Percentiles rank a stretch among this genome's conserved stretches.
Conservation (phyloP, 2,329 filamentous ascomycete species). For the Ceratocystis harringtonii region DNA sequence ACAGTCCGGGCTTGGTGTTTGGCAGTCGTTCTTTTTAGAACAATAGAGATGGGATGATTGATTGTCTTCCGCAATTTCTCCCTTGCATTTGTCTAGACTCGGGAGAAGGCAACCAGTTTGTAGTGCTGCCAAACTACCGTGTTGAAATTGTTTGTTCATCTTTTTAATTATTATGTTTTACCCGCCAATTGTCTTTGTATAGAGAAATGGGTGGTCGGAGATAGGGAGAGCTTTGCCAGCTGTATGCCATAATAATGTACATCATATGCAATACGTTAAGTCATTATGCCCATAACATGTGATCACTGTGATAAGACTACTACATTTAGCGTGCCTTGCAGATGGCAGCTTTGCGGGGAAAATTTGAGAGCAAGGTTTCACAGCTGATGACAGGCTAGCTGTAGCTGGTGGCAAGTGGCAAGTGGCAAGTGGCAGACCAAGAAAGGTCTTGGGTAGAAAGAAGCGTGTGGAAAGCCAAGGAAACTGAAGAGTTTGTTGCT, state of each 20-base stretch:
- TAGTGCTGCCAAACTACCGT: background rate
- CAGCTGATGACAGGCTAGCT: background rate
- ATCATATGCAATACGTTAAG: background rate
- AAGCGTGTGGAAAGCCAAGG: background rate
- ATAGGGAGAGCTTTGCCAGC: too few species aligned
- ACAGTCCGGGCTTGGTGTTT: constrained; percentile 6
- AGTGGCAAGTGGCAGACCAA: background rate
- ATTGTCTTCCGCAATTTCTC: background rate
- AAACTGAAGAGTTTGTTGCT: background rate
- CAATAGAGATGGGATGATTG: background rate
- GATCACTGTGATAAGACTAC: background rate
- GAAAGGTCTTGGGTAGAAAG: background rate
- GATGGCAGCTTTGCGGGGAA: background rate
- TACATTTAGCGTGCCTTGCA: background rate
- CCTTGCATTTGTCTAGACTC: background rate
- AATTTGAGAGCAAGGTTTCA: background rate
- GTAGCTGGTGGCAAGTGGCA: background rate
- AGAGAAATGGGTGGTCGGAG: background rate
- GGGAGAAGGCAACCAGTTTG: background rate
- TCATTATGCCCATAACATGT: background rate
- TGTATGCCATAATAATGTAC: too few species aligned
- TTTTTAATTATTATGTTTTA: background rate
- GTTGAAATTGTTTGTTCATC: background rate
- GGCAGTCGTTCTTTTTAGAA: background rate
- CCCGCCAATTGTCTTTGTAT: background rate